Base-by-base conservation (phyloP, 768 basidiomycete species). In the Gloeopeniophorella convolvens region DNA sequence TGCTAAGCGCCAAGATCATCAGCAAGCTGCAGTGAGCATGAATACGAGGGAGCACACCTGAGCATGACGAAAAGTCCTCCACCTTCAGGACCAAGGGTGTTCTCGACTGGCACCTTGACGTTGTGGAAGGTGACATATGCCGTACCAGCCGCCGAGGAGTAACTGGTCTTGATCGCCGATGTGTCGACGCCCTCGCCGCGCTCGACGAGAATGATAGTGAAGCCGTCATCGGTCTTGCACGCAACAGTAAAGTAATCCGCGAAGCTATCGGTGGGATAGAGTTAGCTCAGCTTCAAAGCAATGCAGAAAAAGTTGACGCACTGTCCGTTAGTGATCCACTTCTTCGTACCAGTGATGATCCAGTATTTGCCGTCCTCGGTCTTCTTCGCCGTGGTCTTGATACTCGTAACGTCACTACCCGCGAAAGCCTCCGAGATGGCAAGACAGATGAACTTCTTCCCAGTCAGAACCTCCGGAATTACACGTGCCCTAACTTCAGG, bases 371-470 rank as follows among this genome's bases (percentile, higher is more conserved):
- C 90, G 61, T 93, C 89, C 46, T 81, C 80, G 12, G 77, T 83
- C 66, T 89, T 87, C 35, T 73, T 78, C 7, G 90, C 92, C 3
- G 78, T 80, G 3, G 89, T 90, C 62, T 79, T 74, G 50, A 94
- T 65, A 15, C 89, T 87, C 65, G 76, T 73, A 8, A 96, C 90
- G 64, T 94, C 91, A 58, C 81, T 83, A 33, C 85, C 90, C 9
- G 89, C 90, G 49, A 86, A 86, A 3, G 91, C 89, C 67, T 95
- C 92, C 10, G 85, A 85, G 56, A 95, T 89, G 35, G 91, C 92
- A 27, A 95, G 68, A 50, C 80, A 85, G 53, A 96, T 89, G 63
- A 84, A 85, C 70, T 89, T 90, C 68, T 83, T 85, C 24, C 84
- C 84, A 34, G 70, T 66, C 47, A 89, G 70, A 11, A 87, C 77